Conservation (phyloP, 179 eudicot genomes). For the Actinidia chinensis region DNA sequence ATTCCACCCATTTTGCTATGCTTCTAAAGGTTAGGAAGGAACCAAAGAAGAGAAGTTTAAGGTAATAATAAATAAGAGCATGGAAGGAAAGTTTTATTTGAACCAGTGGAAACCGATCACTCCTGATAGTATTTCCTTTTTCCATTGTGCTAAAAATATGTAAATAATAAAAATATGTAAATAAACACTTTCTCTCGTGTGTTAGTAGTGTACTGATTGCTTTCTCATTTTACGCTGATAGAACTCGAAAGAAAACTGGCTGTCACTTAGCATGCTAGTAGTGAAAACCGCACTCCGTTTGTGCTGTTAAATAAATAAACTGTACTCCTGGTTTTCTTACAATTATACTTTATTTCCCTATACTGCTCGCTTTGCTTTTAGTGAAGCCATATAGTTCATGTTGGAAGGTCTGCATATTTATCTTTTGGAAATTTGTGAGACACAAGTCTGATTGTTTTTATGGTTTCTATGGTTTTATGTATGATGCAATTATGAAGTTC, state of each 20-base stretch:
- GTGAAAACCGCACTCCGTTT: background rate
- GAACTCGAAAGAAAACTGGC: background rate
- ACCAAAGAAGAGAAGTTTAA: slow-evolving; percentile 39
- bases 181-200: background rate
- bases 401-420: too few species aligned
- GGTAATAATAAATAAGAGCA: slow-evolving; percentile 36
- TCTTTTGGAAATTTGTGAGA: too few species aligned
- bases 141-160: background rate
- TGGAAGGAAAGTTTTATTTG: slow-evolving; percentile 35
- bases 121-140: slow-evolving; percentile 1
- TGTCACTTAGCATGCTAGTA: background rate
- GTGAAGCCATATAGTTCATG: background rate
- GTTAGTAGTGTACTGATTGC: background rate
- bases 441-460: too few species aligned
- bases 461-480: too few species aligned
- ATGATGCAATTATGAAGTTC: too few species aligned
- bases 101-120: slow-evolving; percentile 21
- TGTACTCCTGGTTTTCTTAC: too few species aligned
- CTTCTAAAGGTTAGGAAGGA: slow-evolving; percentile 41
- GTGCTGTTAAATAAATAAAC: slow-evolving; percentile 1
- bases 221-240: background rate
- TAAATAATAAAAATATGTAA: too few species aligned
- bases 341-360: too few species aligned
- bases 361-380: background rate
- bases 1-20: slow-evolving; percentile 37